Percentiles rank a stretch among this genome's conserved stretches.
These are phyloP conservation scores for Phoenix dactylifera DNA, from an alignment of 176 grass and related monocot genomes.

Conservation along the genomic window DNA sequence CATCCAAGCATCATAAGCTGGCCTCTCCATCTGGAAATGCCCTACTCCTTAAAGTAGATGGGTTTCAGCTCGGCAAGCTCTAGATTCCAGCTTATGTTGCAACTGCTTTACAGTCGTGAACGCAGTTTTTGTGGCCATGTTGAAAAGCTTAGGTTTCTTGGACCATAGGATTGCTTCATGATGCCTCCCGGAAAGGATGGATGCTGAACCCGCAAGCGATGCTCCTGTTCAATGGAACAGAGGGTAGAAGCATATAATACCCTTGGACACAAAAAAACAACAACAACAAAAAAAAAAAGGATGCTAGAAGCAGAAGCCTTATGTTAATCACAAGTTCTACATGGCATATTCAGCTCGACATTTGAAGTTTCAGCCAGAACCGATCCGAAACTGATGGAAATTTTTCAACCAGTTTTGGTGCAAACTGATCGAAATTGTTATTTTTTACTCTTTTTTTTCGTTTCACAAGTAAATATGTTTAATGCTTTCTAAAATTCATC, in stretches of 20 bases:
- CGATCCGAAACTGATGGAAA: no score
- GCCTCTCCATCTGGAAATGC: slow-evolving; percentile 86
- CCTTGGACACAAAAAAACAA: no score
- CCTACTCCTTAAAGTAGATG: slow-evolving; percentile 76
- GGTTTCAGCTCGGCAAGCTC: slow-evolving; percentile 54
- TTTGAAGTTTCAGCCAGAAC: no score
- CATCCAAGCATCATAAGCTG: slow-evolving; percentile 82
- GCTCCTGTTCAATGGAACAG: slow-evolving; percentile 40
- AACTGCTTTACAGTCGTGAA: slow-evolving; percentile 86
- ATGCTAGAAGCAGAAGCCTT: no score
- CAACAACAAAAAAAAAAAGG: no score
- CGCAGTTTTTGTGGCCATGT: slow-evolving; percentile 80
- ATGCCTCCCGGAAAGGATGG: slow-evolving; percentile 78
- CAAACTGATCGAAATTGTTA: no score
- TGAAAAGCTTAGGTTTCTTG: slow-evolving; percentile 65
- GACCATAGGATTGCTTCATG: slow-evolving; percentile 70
- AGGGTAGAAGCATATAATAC: not conserved
- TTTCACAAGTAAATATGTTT: no score
- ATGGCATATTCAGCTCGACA: no score
- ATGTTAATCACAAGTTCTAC: no score
- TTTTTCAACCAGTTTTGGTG: no score
- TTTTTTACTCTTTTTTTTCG: no score
- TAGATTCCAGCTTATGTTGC: slow-evolving; percentile 65
- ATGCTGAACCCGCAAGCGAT: slow-evolving; percentile 71
- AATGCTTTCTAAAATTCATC: no score